Evolutionary conservation across 208 protist genomes (phyloP).

Genomic region (Acanthamoeba triangularis): DNA sequence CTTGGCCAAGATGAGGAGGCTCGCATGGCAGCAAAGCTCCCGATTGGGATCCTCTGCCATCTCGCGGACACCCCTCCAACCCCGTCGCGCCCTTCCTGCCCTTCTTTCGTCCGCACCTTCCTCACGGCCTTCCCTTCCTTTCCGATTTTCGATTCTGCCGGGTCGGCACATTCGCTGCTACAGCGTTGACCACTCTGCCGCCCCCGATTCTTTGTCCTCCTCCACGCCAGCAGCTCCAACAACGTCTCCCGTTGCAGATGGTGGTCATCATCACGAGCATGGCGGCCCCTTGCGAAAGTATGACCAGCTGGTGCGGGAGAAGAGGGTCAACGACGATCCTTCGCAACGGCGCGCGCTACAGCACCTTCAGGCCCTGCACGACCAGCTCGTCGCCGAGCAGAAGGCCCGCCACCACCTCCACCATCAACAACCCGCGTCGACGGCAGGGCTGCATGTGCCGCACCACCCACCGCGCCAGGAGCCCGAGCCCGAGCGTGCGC

Average conservation of each 20-base stretch:
- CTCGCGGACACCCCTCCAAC: neutral
- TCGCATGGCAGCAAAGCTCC: neutral
- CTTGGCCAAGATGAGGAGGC: neutral
- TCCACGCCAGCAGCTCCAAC: neutral
- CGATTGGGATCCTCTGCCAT: neutral
- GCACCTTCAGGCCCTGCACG: conserved; percentile 79
- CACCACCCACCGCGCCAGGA: conserved; percentile 8
- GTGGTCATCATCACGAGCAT: neutral
- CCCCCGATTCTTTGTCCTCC: neutral
- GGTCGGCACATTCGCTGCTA: neutral
- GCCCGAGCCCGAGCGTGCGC: neutral
- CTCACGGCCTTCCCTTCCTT: no score
- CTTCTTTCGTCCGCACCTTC: no score
- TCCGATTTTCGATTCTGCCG: neutral
- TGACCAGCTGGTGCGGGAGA: conserved; percentile 72
- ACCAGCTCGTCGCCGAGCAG: conserved; percentile 70
- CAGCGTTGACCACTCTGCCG: neutral
- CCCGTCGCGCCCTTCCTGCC: no score
- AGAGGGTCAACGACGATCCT: conserved; percentile 79
- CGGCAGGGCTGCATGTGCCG: conserved; percentile 12
- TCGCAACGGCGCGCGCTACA: conserved; percentile 80
- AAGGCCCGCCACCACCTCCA: conserved; percentile 31
- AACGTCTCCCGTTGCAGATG: neutral
- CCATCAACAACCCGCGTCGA: neutral
- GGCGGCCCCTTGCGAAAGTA: conserved; percentile 79